Conservation (phyloP, 2,329 filamentous ascomycete species). For the Fragosphaeria purpurea region DNA sequence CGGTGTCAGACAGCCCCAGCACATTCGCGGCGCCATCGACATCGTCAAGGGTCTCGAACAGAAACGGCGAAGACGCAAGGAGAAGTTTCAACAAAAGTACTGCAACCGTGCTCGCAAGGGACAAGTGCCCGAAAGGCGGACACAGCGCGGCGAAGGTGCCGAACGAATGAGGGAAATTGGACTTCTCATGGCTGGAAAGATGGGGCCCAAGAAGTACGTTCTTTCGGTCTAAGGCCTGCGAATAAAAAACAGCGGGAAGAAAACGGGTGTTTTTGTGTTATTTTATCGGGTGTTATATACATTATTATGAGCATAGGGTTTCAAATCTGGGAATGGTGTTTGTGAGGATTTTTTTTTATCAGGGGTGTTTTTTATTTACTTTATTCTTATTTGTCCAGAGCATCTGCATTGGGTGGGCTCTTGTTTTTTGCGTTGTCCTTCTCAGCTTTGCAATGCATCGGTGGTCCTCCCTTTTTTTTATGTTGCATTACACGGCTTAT, state of each 20-base stretch:
- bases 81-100: slow-evolving; percentile 85
- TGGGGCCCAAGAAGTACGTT: slow-evolving; percentile 65
- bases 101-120: slow-evolving; percentile 72
- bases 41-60: slow-evolving; percentile 94
- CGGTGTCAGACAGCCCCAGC: slow-evolving; percentile 36
- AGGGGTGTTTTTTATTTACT: neutral
- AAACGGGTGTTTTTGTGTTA: neutral
- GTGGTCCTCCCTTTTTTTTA: slow-evolving; percentile 5
- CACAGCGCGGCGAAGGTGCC: slow-evolving; percentile 74
- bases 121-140: slow-evolving; percentile 50
- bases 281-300: neutral
- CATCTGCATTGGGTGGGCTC: slow-evolving; percentile 3
- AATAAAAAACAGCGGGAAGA: no score
- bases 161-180: slow-evolving; percentile 91
- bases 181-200: slow-evolving; percentile 75
- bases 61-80: slow-evolving; percentile 84
- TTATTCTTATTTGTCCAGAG: slow-evolving; percentile 2
- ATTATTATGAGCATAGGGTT: no score
- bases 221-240: slow-evolving; percentile 50
- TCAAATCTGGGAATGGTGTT: no score
- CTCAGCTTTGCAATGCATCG: slow-evolving; percentile 1
- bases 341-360: slow-evolving; percentile 1
- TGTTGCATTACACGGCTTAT: slow-evolving; percentile 11
- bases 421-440: neutral
- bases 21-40: slow-evolving; percentile 87